Base-by-base conservation (phyloP, 1,284 basidiomycete species). In the Boletus mariae region DNA sequence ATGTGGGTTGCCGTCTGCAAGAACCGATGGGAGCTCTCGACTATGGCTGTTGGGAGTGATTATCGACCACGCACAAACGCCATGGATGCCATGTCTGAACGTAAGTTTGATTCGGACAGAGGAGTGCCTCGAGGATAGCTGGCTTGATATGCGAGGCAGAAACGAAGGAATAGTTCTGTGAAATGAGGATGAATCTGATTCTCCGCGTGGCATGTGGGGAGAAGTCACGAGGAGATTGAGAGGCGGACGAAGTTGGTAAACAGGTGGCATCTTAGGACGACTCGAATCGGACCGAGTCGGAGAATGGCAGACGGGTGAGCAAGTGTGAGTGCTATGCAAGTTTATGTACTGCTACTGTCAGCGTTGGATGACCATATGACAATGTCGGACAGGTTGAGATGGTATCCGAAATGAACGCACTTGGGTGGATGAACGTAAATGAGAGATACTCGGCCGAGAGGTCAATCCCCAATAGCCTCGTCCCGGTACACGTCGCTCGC, bases 181-280 rank as follows among this genome's bases (percentile, higher is more conserved):
- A 61, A 61, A 63, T 66, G 60, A 59, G 23, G 29, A 49, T 54
- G 55, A 17, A 61, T 54, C 61, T 60, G 65, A 69, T 69, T 54
- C 66, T 68, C 65, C 59, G 47, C 43, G 28, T 45, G 43, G 51
- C 64, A 49, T 59, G 64, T 58, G 64, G 66, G 64, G 66, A 51
- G 55, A 38, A 47, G 62, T 60, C 64, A 65, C 49, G 59, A 52
- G 55, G 40, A 47, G 28, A 41, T 67, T 49, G 34, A 49, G 49
- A 65, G 29, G 44, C 41, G 64, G 34, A 67, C 59, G 49, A 25
- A 42, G 44, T 48, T 34, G 51, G 44, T 32, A 32, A 51, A 6
- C 38, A 20, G n/a, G 4, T 17, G 37, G 20, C 20, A 20, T 20
- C 20, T 20, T 20, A 52, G 49, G 45, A 35, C 23, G 51, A 54